These are phyloP conservation scores for Dioszegia hungarica DNA, from an alignment of 768 basidiomycete genomes.

Conservation along the genomic window DNA sequence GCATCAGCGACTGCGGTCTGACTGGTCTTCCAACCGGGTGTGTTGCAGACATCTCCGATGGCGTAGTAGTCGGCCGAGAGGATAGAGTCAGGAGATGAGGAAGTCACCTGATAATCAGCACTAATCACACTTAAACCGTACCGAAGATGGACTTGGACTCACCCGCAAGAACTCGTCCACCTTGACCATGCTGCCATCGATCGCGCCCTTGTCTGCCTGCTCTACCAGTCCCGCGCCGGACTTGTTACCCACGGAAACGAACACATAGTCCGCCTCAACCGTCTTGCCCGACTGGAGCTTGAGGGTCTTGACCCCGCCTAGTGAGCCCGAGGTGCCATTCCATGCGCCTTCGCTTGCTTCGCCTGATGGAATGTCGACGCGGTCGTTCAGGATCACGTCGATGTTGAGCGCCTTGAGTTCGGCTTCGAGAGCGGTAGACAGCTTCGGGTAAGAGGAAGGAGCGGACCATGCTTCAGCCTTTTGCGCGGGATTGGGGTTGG, in stretches of 20 bases:
- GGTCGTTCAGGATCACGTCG: constrained; percentile 30
- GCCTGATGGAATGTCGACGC: constrained; percentile 21
- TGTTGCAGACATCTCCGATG: constrained; percentile 37
- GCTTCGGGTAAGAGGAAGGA: constrained; percentile 26
- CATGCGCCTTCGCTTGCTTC: constrained; percentile 14
- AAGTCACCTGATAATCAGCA: constrained; percentile 3
- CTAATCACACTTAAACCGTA: background rate
- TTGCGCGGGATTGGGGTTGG: constrained; percentile 1
- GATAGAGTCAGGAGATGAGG: background rate
- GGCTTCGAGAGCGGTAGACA: constrained; percentile 29
- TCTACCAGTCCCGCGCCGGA: constrained; percentile 27
- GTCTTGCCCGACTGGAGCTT: constrained; percentile 28
- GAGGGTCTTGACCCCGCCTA: constrained; percentile 20
- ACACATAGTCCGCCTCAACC: constrained; percentile 40
- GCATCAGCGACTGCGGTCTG: constrained; percentile 22
- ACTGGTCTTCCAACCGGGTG: constrained; percentile 37
- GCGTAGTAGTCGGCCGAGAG: constrained; percentile 34
- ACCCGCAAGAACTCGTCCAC: constrained; percentile 41
- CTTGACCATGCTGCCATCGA: constrained; percentile 23
- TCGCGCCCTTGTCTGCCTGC: constrained; percentile 27
- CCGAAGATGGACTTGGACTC: too few species aligned
- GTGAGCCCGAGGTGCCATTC: constrained; percentile 31
- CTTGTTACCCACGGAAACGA: constrained; percentile 39
- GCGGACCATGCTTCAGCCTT: constrained; percentile 4
- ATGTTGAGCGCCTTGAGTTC: constrained; percentile 25